Base-by-base conservation (phyloP, 1,139 yeast genomes). In the Candida pseudocylindracea region DNA sequence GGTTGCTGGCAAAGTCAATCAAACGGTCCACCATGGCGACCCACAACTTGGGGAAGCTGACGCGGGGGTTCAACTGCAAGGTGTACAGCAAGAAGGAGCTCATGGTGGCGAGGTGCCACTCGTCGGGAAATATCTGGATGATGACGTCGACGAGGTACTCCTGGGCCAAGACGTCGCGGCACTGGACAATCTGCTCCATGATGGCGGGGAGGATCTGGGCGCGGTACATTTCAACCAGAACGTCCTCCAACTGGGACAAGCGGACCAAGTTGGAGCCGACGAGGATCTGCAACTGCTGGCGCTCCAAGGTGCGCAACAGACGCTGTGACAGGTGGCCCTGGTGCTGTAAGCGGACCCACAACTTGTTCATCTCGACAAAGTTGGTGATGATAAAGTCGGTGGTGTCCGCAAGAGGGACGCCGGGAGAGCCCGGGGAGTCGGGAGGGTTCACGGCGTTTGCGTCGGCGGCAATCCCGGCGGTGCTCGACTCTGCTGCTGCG, bases 271-370 rank as follows among this genome's bases (percentile, higher is more conserved):
- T 91, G 12, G 93, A 75, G 1, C 98, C 98, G 31, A 88, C 93
- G 35, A 91, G 63, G 36, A 88, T 81, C 52, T 80, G 88, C 41
- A 88, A 63, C 51, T 91, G 95, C 43, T 73, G 73, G 12, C 98
- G 63, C 51, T 91, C 98, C 38, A 62, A 64, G 26, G 64, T 67
- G 34, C 96, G 63, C 47, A 74, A 66, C 33, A 64, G 72, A 31
- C 85, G 64, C 43, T 88, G 94, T 28, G 80, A 66, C 2, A 91
- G 69, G 41, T 83, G 94, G 1, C 98, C 98, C 50, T 83, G 94
- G 48, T 85, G 94, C 53, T 88, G 96, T 39, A 83, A 59, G 35
- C 98, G 63, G 2, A 91, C 96, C 98, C 98, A 88, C 33, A 88
- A 59, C 50, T 91, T 88, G 55, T 91, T 88, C 98, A 88, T 88